A percentile compares a stretch with the other conserved stretches of the same genome.
phyloP scores from a whole-genome alignment of 345 rosid species.

The Angophora floribunda region DNA sequence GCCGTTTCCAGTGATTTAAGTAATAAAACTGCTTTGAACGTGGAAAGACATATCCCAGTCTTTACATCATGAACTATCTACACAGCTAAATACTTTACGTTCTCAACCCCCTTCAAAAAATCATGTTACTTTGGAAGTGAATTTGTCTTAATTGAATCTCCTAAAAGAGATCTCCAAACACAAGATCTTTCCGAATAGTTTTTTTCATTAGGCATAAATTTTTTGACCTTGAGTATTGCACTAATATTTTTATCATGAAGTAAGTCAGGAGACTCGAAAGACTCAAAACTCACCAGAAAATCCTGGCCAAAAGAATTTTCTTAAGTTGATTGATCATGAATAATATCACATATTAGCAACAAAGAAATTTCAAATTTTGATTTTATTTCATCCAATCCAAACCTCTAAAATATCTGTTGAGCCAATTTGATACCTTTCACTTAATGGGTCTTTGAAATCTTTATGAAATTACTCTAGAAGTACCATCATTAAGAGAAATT shows the following conservation, averaged over 20 bases:
- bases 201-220: not conserved
- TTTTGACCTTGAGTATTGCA: not conserved
- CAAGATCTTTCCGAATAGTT: not conserved
- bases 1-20: not conserved
- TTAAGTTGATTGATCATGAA: not conserved
- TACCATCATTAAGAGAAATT: not conserved
- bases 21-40: not conserved
- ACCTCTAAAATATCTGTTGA: not conserved
- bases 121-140: not conserved
- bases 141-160: not conserved
- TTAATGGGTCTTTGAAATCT: not conserved
- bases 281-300: not conserved
- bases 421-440: not conserved
- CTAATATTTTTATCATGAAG: not conserved
- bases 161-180: not conserved
- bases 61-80: not conserved
- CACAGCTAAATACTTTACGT: not conserved
- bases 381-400: not conserved
- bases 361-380: not conserved
- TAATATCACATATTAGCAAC: not conserved
- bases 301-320: not conserved
- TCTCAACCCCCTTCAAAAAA: not conserved
- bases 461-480: not conserved
- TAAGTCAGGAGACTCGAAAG: not conserved
- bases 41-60: not conserved